Base-by-base conservation (phyloP, 176 grass and related monocot species). In the Carex myosuroides region DNA sequence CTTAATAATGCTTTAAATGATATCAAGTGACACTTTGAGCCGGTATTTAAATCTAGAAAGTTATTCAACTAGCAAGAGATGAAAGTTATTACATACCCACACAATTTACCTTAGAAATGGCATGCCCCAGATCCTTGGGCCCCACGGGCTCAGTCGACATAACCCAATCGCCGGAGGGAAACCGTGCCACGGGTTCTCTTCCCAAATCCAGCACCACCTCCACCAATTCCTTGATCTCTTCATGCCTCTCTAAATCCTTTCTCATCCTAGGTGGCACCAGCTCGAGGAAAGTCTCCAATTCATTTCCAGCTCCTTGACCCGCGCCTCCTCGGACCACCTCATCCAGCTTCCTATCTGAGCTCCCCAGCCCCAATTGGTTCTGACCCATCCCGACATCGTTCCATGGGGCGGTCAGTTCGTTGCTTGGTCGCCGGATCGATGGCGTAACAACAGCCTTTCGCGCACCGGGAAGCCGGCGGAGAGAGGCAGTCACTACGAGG, bases 181-280 rank as follows among this genome's bases (percentile, higher is more conserved):
- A 98, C 53, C 95, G 87, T 8, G 95, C 95, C 16, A 95, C 29
- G 7, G 95, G 95, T 56, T 81, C 83, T 67, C 95, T 88, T 2
- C 95, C 95, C 60, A 98, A 89, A 92, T 98, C 95, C 92, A 98
- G 85, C 71, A 98, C 91, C 62, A 98, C 89, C 91, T 98, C 95
- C 58, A 98, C 91, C 83, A 98, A 90, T 60, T 93, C 85, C 89
- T 90, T 84, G 62, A 93, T 71, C 83, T 98, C 88, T 29, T 68
- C 82, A 70, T 98, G 92, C 84, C 85, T 85, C 58, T 59, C 88
- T 37, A 98, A 80, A 79, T 89, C 92, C 60, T 90, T 78, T 79
- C 92, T 85, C 91, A 98, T 95, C 91, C 92, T 88, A 14, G 74
- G 68, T 13, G 92, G 92, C 53, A 98, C 90, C 87, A 98, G 81